A percentile compares a stretch with the other conserved stretches of the same genome.
Conservation (phyloP, 1,139 yeast genomes). For the Candida mesenterica region DNA sequence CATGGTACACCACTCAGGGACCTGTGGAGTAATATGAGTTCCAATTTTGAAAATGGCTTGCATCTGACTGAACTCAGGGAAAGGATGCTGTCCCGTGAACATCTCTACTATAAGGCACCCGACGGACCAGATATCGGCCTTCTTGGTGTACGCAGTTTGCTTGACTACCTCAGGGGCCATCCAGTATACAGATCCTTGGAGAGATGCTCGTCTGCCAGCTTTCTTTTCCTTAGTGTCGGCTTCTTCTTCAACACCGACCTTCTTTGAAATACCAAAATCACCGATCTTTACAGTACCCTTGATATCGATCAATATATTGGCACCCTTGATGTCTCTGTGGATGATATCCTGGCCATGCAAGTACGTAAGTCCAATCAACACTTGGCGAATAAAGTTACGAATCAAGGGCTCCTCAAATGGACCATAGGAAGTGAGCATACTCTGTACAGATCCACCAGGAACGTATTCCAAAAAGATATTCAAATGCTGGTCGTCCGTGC, state of each 20-base stretch:
- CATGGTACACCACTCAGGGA: constrained; percentile 73
- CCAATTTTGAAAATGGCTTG: constrained; percentile 95
- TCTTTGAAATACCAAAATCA: constrained; percentile 91
- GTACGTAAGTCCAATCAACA: constrained; percentile 76
- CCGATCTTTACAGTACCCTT: constrained; percentile 90
- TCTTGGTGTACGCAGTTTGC: constrained; percentile 83
- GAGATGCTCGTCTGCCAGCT: constrained; percentile 66
- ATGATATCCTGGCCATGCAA: constrained; percentile 80
- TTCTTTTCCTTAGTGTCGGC: constrained; percentile 18
- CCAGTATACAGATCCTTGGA: constrained; percentile 96
- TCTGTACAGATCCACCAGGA: constrained; percentile 94
- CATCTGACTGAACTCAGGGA: constrained; percentile 92
- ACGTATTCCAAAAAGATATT: constrained; percentile 92
- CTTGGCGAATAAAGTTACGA: constrained; percentile 79
- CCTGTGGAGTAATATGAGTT: constrained; percentile 70
- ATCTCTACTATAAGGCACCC: constrained; percentile 90
- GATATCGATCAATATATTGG: constrained; percentile 84
- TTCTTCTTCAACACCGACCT: constrained; percentile 42
- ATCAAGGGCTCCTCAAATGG: constrained; percentile 90
- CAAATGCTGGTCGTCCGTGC: constrained; percentile 64
- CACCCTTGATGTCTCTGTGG: constrained; percentile 92
- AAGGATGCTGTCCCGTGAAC: constrained; percentile 94
- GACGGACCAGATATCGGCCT: constrained; percentile 94
- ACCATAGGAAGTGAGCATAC: constrained; percentile 82
- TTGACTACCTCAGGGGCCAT: constrained; percentile 98